Evolutionary conservation across 129 eudicot species (phyloP), one percentile per base, ranked within the genome.

Genomic region (Sambucus nigra): DNA sequence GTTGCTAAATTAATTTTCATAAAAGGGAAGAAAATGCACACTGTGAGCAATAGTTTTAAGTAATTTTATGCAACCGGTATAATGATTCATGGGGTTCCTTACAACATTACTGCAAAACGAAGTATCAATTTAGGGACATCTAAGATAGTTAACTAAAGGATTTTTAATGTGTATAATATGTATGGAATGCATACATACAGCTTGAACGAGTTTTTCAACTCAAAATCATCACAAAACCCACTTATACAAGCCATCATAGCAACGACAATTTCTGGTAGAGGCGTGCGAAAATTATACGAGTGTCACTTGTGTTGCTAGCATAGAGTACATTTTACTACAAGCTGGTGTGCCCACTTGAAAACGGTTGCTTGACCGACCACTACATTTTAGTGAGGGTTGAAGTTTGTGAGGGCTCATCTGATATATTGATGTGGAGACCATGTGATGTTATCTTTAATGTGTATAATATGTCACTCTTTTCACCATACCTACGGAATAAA

Each of bases 401-500:
- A 53, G 59, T 28, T 29, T 42, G 25, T 29, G 59, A 53, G 29
- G 25, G 57, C 19, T 35, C 48, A 13, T 55, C 41, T 21, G 47
- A 12, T 10, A 33, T n/a, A 19, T 13, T 4, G 47, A 12, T 55
- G 60, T 38, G 28, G 60, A 32, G 12, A 18, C 61, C 47, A 55
- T 38, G 29, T 33, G 61, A 11, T 33, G 25, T 22, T 35, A 33
- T 38, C 29, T 56, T 38, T 56, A 20, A 21, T 24, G 47, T 41
- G 38, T 14, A 38, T 42, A 42, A 53, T 31, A 56, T 20, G 19
- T 22, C 48, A 35, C 28, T 22, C 4, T 10, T 35, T 38, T 22
- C 29, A 9, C 48, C 26, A 35, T 22, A 47, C 22, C 21, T 56
- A 41, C 38, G 46, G 31, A 20, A 56, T 8, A 56, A 38, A 56